Base-by-base conservation (phyloP, 2,329 filamentous ascomycete species). In the Fonsecaea pedrosoi region DNA sequence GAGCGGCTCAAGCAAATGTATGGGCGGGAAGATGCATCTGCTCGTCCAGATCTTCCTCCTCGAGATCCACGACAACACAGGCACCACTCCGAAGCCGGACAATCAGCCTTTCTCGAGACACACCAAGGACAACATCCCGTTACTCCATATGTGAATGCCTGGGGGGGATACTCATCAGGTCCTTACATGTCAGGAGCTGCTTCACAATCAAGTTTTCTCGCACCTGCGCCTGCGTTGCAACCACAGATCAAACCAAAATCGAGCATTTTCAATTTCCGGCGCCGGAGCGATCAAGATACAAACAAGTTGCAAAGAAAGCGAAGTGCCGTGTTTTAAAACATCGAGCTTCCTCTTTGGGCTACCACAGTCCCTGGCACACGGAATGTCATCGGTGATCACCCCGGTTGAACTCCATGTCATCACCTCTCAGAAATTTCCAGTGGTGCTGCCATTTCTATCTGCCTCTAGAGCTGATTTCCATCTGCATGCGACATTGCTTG, bases 1-100 rank as follows among this genome's bases (percentile, higher is more conserved):
- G 89, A 89, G 71, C 85, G 92, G 0, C 80, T 97, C 7, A 81
- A 84, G 64, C 82, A 80, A 70, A 73, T 86, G 56, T 89, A 88
- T 70, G 86, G 86, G 18, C 66, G 69, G 37, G 70, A 72, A 62
- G 66, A 70, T 56, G 57, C 69, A 10, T 37, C 64, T 62, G 60
- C 69, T 9, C 56, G 63, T 45, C 66, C 68, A 25, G 68, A 54
- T 32, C n/a, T 71, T 30, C 69, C 70, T 34, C 69, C 69, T 59
- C 68, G 67, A 60, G 55, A 61, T 45, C 35, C 48, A 9, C 64
- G 37, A 56, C 64, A 69, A 40, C 60, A 64, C 53, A 69, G 67
- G 48, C 67, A 71, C 58, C 62, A 68, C 54, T 70, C 68, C 40
- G 68, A 68, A 30, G 61, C 68, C 8, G 54, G 60, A 42, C 68